phyloP scores from a whole-genome alignment of 2,329 filamentous ascomycete species.

The Curvularia eragrostidis region DNA sequence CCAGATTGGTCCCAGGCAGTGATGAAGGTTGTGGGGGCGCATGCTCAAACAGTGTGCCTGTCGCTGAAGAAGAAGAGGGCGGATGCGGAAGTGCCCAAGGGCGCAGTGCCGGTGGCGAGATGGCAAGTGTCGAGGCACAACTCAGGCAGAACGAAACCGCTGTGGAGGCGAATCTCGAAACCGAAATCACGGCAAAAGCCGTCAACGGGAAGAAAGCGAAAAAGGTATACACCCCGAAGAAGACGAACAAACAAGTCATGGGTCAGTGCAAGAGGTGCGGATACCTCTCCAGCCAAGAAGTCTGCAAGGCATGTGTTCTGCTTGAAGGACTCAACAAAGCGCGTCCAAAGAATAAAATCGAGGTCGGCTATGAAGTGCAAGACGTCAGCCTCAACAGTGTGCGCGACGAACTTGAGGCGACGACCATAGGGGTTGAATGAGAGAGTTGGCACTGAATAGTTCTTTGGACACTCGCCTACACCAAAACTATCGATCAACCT shows the following conservation, averaged over 20 bases:
- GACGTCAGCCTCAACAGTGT: slow-evolving; percentile 31
- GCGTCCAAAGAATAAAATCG: slow-evolving; percentile 51
- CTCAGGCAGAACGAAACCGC: slow-evolving; percentile 70
- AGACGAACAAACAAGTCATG: slow-evolving; percentile 68
- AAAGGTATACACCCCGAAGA: slow-evolving; percentile 36
- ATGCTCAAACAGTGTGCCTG: slow-evolving; percentile 42
- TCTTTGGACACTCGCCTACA: background rate
- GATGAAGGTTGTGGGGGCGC: slow-evolving; percentile 45
- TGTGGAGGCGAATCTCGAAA: slow-evolving; percentile 64
- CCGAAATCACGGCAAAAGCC: slow-evolving; percentile 62
- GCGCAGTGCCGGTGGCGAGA: slow-evolving; percentile 72
- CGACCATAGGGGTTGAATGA: slow-evolving; percentile 32
- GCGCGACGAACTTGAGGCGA: slow-evolving; percentile 31
- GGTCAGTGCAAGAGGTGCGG: slow-evolving; percentile 87
- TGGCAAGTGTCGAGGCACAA: slow-evolving; percentile 80
- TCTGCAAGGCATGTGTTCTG: slow-evolving; percentile 92
- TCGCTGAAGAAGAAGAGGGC: slow-evolving; percentile 65
- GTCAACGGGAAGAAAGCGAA: slow-evolving; percentile 28
- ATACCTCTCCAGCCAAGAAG: slow-evolving; percentile 91
- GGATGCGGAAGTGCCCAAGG: slow-evolving; percentile 79
- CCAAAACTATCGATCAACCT: background rate
- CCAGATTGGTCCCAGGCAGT: slow-evolving; percentile 73
- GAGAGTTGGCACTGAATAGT: background rate
- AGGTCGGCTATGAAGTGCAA: slow-evolving; percentile 37
- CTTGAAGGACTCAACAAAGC: slow-evolving; percentile 89